Evolutionary conservation across 208 protist genomes (phyloP), one percentile per base, ranked within the genome.

Genomic region (Crithidia brevicula): DNA sequence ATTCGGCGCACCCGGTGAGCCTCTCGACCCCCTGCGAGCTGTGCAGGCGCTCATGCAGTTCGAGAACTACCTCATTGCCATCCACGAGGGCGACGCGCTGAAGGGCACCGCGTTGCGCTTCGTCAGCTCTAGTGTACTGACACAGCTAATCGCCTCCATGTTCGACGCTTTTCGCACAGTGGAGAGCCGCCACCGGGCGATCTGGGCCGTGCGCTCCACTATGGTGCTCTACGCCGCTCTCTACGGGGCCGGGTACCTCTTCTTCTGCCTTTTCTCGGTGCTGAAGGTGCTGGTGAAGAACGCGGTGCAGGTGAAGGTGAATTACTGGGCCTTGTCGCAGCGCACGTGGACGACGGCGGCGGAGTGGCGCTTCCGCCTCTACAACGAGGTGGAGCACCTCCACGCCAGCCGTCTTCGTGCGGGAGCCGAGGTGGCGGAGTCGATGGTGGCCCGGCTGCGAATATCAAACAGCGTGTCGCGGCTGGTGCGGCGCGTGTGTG

Each of bases 381-480:
- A 89, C 74, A 95, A 95, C 67, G 90, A 95, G 67, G 90, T 93
- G 25, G 73, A 76, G 7, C 86, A 93, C 65, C 76, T 93, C 52
- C 74, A 87, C 33, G 75, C 69, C 28, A 72, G 80, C 31, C 82
- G 90, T 23, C 73, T 95, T 20, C 69, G 63, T 18, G 56, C 59
- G 22, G 90, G 79, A 7, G 59, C 74, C 22, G 73, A 83, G 50
- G 78, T 75, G 47, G 86, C 83, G 6, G 64, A 67, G 43, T 42
- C 72, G 40, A 93, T 95, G 85, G 67, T 90, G 27, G 33, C 56
- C 4, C 61, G 72, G 1, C 67, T 93, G 22, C 56, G 72, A 22
- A 81, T 86, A 13, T 82, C 77, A 28, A 86, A 80, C 36, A 84
- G 61, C 78, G 22, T 71, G 40, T 74, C 62, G 10, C 67, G 79